Percentiles rank a stretch among this genome's conserved stretches.
Evolutionary conservation across 2,329 filamentous ascomycete species (phyloP).

Genomic region (Botryotinia narcissicola): DNA sequence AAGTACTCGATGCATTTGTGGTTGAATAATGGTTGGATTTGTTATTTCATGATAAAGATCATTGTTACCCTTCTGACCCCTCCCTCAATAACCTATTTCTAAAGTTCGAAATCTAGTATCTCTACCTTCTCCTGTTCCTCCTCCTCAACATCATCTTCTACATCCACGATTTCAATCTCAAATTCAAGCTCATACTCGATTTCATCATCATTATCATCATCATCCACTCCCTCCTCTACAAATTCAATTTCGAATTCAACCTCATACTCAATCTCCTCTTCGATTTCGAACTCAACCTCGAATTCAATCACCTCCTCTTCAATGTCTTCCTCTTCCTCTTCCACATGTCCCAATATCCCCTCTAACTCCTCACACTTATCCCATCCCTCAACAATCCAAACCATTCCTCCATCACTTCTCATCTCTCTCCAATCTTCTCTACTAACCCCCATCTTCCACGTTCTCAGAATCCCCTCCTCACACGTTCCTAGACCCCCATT

Average conservation of each 20-base stretch:
- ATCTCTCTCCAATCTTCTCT: constrained; percentile 6
- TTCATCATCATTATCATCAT: fast-evolving
- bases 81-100: neutral
- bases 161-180: neutral
- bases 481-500: constrained; percentile 5
- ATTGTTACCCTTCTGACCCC: neutral
- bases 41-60: neutral
- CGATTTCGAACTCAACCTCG: neutral
- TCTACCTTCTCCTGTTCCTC: neutral
- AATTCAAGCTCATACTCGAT: neutral
- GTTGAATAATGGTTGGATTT: neutral
- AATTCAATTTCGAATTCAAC: neutral
- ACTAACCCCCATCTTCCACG: constrained; percentile 4
- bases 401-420: neutral
- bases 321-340: neutral
- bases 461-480: neutral
- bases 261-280: neutral
- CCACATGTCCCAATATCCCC: neutral
- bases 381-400: constrained; percentile 12
- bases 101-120: neutral
- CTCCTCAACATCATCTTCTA: neutral
- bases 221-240: neutral
- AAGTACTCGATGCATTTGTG: neutral
- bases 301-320: neutral
- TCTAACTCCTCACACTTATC: neutral